phyloP scores from a whole-genome alignment of 352 stramenopile species.

The Globisporangium middletonii region DNA sequence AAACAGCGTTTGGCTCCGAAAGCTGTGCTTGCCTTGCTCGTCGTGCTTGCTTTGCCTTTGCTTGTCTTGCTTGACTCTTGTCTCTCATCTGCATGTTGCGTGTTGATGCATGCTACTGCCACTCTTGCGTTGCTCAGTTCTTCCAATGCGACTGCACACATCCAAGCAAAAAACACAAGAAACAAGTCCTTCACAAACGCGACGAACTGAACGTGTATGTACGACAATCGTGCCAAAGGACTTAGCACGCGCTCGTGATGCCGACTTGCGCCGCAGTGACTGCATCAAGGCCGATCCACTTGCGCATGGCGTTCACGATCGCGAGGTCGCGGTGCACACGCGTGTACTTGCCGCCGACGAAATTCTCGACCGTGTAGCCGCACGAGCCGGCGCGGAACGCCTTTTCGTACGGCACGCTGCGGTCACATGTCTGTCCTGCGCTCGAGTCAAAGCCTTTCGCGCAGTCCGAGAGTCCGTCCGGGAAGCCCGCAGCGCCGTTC shows the following conservation, averaged over 20 bases:
- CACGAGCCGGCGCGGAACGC: constrained; percentile 44
- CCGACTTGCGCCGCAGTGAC: constrained; percentile 27
- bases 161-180: too few species aligned
- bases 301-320: constrained; percentile 64
- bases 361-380: constrained; percentile 50
- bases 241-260: constrained; percentile 32
- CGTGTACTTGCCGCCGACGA: constrained; percentile 51
- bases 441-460: constrained; percentile 26
- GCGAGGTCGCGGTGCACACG: constrained; percentile 56
- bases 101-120: too few species aligned
- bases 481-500: constrained; percentile 48
- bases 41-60: too few species aligned
- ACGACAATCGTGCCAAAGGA: too few species aligned
- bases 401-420: constrained; percentile 41
- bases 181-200: too few species aligned
- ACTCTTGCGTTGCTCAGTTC: too few species aligned
- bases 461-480: constrained; percentile 43
- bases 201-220: too few species aligned
- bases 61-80: too few species aligned
- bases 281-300: constrained; percentile 34
- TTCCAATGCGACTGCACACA: too few species aligned
- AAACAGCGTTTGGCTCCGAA: too few species aligned
- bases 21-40: too few species aligned
- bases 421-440: constrained; percentile 22
- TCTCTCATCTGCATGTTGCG: too few species aligned